Percentiles rank a stretch among this genome's conserved stretches.
Evolutionary conservation across 495 filamentous ascomycete species (phyloP).

Genomic region (Aspergillus carlsbadensis): DNA sequence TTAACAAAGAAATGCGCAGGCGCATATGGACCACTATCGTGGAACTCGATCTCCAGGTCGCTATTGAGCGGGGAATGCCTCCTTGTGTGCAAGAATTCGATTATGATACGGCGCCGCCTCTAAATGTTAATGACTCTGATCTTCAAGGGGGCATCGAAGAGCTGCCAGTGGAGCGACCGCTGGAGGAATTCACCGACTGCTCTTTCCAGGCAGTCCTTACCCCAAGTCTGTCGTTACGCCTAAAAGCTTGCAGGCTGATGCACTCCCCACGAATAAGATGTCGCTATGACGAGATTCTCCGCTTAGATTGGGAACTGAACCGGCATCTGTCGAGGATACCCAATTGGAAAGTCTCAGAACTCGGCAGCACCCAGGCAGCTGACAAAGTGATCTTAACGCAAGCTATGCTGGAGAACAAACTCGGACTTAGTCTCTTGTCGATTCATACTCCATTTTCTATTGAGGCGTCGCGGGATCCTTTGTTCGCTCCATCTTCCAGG

Average conservation of each 20-base stretch:
- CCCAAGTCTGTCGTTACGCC: constrained; percentile 36
- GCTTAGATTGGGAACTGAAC: constrained; percentile 40
- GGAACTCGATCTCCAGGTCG: constrained; percentile 60
- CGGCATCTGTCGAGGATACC: constrained; percentile 39
- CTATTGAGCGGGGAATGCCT: constrained; percentile 58
- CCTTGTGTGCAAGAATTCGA: constrained; percentile 53
- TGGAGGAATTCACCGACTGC: constrained; percentile 37
- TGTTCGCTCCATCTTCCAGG: constrained; percentile 41
- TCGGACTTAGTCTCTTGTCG: constrained; percentile 37
- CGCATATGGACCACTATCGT: constrained; percentile 68
- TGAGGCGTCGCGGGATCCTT: constrained; percentile 32
- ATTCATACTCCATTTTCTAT: constrained; percentile 47
- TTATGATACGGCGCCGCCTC: constrained; percentile 55
- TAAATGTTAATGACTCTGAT: constrained; percentile 51
- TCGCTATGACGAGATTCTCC: constrained; percentile 45
- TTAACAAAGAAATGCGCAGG: constrained; percentile 64
- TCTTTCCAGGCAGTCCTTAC: constrained; percentile 36
- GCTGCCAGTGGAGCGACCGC: constrained; percentile 28
- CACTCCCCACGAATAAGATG: constrained; percentile 44
- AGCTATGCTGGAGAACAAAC: constrained; percentile 35
- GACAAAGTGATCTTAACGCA: constrained; percentile 35
- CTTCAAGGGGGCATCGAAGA: constrained; percentile 37
- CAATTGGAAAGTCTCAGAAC: constrained; percentile 25
- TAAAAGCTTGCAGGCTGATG: constrained; percentile 40
- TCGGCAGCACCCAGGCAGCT: constrained; percentile 24